Percentiles rank a stretch among this genome's conserved stretches.
phyloP scores from a whole-genome alignment of 352 stramenopile species.

The Phytophthora niederhauseri region DNA sequence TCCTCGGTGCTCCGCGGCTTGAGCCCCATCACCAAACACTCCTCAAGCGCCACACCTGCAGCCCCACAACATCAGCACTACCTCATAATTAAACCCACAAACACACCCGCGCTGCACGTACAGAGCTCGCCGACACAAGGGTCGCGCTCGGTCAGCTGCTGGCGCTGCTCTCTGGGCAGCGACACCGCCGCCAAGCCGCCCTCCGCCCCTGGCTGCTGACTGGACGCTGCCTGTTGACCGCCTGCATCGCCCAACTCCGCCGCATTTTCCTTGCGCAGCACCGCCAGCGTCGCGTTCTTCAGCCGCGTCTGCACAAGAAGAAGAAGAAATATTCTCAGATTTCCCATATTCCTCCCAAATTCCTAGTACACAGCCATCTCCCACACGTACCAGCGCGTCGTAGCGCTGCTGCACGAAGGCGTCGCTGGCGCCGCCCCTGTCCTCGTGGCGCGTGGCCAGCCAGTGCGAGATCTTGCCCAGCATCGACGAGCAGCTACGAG shows the following conservation, averaged over 20 bases:
- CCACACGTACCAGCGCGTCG: slow-evolving; percentile 57
- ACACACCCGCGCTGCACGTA: slow-evolving; percentile 29
- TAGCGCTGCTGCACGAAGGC: slow-evolving; percentile 61
- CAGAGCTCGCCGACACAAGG: slow-evolving; percentile 64
- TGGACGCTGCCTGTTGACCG: slow-evolving; percentile 3
- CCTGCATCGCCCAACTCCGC: slow-evolving; percentile 21
- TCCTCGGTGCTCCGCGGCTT: slow-evolving; percentile 46
- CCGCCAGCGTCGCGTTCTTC: slow-evolving; percentile 72
- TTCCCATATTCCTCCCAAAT: not conserved
- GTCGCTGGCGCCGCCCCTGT: slow-evolving; percentile 41
- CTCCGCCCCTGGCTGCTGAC: slow-evolving; percentile 8
- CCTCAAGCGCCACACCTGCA: slow-evolving; percentile 59
- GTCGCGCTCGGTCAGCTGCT: slow-evolving; percentile 59
- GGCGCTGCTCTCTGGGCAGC: slow-evolving; percentile 25
- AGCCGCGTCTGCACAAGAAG: slow-evolving; percentile 47
- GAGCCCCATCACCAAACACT: slow-evolving; percentile 66
- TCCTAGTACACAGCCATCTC: not conserved
- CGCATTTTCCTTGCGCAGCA: slow-evolving; percentile 48
- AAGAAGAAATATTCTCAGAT: slow-evolving; percentile 2
- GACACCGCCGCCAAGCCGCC: slow-evolving; percentile 2
- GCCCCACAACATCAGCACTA: slow-evolving; percentile 2
- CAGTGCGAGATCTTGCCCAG: slow-evolving; percentile 70
- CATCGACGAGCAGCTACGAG: slow-evolving; percentile 38
- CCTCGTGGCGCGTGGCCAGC: slow-evolving; percentile 63
- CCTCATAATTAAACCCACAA: not conserved